Percentiles rank a stretch among this genome's conserved stretches.
Evolutionary conservation across 257 asterid genomes (phyloP).

Genomic region (Forsythia viridissima): DNA sequence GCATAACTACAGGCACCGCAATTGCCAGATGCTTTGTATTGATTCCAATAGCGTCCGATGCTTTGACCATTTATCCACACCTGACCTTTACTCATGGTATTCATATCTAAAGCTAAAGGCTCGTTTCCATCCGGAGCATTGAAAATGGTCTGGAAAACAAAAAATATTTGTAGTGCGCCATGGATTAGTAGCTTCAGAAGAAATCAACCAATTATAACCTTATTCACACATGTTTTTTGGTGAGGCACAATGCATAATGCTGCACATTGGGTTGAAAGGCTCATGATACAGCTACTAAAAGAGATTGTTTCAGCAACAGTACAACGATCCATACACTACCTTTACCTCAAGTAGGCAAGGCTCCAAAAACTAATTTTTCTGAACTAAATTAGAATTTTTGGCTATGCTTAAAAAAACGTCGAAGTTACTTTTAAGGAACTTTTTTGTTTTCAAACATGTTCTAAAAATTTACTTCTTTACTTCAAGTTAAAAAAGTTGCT

Average conservation of each 20-base stretch:
- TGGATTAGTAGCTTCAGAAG: constrained; percentile 2
- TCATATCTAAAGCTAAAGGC: constrained; percentile 93
- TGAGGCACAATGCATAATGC: no score
- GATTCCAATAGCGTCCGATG: constrained; percentile 88
- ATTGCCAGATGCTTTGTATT: constrained; percentile 70
- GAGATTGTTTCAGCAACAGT: no score
- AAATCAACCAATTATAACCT: neutral
- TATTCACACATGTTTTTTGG: neutral
- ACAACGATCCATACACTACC: no score
- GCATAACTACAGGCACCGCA: constrained; percentile 78
- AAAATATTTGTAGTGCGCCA: neutral
- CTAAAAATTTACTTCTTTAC: no score
- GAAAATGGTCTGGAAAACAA: constrained; percentile 67
- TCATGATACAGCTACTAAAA: no score
- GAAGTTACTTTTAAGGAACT: neutral
- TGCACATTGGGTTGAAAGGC: no score
- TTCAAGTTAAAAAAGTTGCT: neutral
- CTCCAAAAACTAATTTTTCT: no score
- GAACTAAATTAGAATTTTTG: neutral
- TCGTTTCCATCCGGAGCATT: constrained; percentile 79
- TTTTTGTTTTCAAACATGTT: neutral
- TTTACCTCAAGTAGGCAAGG: no score
- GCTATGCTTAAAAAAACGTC: neutral
- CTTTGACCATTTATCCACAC: constrained; percentile 92
- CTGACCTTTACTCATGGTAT: constrained; percentile 94